Base-by-base conservation (phyloP, 2,329 filamentous ascomycete species). In the Phialophora tarda region DNA sequence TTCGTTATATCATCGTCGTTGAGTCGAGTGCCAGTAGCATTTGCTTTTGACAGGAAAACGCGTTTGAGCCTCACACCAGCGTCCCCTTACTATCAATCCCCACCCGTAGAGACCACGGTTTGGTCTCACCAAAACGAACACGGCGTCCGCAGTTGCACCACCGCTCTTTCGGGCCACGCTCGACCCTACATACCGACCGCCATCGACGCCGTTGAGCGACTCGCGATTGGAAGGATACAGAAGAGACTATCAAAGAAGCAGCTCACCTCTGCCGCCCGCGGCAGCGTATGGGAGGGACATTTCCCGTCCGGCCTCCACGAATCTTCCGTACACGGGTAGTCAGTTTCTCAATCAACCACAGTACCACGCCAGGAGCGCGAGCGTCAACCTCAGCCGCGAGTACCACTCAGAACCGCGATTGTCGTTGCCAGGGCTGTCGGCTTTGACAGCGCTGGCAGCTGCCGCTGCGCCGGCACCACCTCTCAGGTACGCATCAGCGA, bases 111-210 rank as follows among this genome's bases (percentile, higher is more conserved):
- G 71, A 70, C 70, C 65, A 66, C 65, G 59, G 62, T 59, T 41
- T 60, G 68, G 70, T 73, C 73, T 73, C 71, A 71, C 71, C 73
- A 76, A 73, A 76, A 74, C 74, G 73, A 78, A 69, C 74, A 85
- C 83, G 82, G 82, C 85, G 80, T 87, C 84, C 78, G 83, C 84
- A 75, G 83, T 87, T 78, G 84, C 84, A 79, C 82, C 83, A 74
- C 79, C 86, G 75, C 80, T 86, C 65, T 86, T 85, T 75, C 81
- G 84, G 83, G 83, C 85, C 71, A 82, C 84, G 82, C 82, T 85
- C 77, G 85, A 82, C 74, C 78, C 80, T 68, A 57, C 64, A 24
- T 66, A 69, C 38, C 69, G 67, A 69, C 75, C 78, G 67, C 77
- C 78, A 21, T 81, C 82, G 68, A 77, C 81, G 70, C 78, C 81